phyloP scores from a whole-genome alignment of 176 grass and related monocot genomes.

The bread wheat (Triticum aestivum) region DNA sequence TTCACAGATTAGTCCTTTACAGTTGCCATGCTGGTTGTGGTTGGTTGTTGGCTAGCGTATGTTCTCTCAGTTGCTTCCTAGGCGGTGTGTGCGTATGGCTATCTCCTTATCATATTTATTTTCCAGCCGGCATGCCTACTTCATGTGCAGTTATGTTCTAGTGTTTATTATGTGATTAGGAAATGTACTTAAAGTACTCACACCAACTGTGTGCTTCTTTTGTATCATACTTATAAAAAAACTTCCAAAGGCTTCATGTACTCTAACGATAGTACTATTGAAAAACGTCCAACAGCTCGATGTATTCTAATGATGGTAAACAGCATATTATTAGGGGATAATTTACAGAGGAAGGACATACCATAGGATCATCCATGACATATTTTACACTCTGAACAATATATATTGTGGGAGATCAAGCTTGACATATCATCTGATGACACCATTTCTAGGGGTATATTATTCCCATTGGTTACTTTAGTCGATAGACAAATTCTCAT shows the following conservation, averaged over 20 bases:
- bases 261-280: background rate
- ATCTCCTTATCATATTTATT: background rate
- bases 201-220: background rate
- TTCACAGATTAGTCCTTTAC: background rate
- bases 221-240: background rate
- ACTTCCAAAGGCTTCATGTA: background rate
- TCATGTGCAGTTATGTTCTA: background rate
- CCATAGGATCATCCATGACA: background rate
- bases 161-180: background rate
- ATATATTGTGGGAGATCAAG: background rate
- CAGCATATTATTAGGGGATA: background rate
- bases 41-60: background rate
- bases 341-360: background rate
- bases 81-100: background rate
- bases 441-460: background rate
- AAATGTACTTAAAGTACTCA: background rate
- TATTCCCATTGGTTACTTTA: background rate
- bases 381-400: background rate
- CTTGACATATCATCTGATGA: background rate
- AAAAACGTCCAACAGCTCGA: background rate
- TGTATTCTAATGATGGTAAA: background rate
- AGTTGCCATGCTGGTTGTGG: background rate
- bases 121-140: background rate
- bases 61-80: background rate
- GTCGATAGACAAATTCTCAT: background rate